Evolutionary conservation across 2,329 filamentous ascomycete genomes (phyloP), one percentile per base, ranked within the genome.

Genomic region (Monilinia laxa): DNA sequence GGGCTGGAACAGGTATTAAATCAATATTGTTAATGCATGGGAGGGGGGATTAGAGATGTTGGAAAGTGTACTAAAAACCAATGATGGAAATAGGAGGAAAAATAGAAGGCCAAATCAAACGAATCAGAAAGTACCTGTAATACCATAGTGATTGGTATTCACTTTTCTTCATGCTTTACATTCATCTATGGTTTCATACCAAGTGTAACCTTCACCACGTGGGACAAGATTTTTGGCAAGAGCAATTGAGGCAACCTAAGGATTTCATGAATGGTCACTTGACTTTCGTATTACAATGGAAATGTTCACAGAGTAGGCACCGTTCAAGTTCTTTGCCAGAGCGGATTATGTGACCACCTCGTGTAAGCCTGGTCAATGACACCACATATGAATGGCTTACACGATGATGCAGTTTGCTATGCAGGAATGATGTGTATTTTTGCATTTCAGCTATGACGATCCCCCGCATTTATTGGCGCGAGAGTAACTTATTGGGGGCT

Each of bases 401-500:
- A 35, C 31, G 6, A 47, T 31, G 56, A 59, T 31, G 18, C 40
- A 47, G 0, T 31, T 25, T 18, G 20, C 18, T 16, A 31, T 31
- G 60, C 49, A 62, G 16, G 47, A 53, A 53, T 42, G 14, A 28
- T 28, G 28, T 51, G 23, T 25, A 42, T n/a, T 28, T 63, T n/a
- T 55, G 9, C 18, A 40, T 55, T 45, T 55, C 38, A 56, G 60
- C 60, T 55, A 45, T 55, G 51, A 63, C 60, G 60, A 63, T 63
- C 60, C 55, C 60, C 51, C 60, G 60, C 51, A 45, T 53, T 4
- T 14, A 16, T 28, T 42, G 20, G n/a, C 49, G 35, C 53, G 45
- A 20, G 18, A 28, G 14, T 12, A 23, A 4, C 9, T 51, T 23
- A 7, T 47, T 20, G 42, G 42, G 16, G 5, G 14, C 10, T 5